Evolutionary conservation across 2,329 filamentous ascomycete genomes (phyloP), one percentile per base, ranked within the genome.

Genomic region (Volutella citrinella): DNA sequence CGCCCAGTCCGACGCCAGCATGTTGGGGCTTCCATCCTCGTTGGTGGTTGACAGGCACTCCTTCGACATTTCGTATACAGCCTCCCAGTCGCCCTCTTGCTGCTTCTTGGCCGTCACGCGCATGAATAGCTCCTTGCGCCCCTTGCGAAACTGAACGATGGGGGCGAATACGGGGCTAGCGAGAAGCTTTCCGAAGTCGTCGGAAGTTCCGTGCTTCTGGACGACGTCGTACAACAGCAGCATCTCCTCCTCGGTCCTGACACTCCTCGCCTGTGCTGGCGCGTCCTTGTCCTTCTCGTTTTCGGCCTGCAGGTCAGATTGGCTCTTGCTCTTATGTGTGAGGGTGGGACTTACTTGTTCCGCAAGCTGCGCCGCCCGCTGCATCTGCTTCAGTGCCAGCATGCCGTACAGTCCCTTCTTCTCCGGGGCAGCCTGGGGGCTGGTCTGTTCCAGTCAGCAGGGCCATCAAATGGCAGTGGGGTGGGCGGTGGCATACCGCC

Each of bases 321-420:
- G 12, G 24, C n/a, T n/a, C n/a, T n/a, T n/a, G n/a, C n/a, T n/a
- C n/a, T n/a, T n/a, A n/a, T n/a, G n/a, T n/a, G n/a, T n/a, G n/a
- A n/a, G 6, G 16, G 9, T 5, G 11, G 3, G 1, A 14, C 45
- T 19, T 59, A 68, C 68, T 51, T 66, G 60, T 45, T 70, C 68
- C 1, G 69, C 51, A 1, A 62, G 38, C 24, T 70, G 66, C 2
- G 70, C 69, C 5, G 70, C 72, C 30, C 68, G 63, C 38, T 75
- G 68, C 2, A 74, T 66, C 46, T 74, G 71, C 50, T 71, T 72
- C 13, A 69, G 50, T 0, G 72, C 66, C 12, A 79, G 56, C 45
- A 67, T 69, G 10, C 66, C 63, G 34, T 76, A 78, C 0, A 79
- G 56, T 38, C 68, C 70, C 37, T 62, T 67, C 52, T 75, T 77